Conservation (phyloP, 306 rosid genomes). For the Cucurbita ficifolia region DNA sequence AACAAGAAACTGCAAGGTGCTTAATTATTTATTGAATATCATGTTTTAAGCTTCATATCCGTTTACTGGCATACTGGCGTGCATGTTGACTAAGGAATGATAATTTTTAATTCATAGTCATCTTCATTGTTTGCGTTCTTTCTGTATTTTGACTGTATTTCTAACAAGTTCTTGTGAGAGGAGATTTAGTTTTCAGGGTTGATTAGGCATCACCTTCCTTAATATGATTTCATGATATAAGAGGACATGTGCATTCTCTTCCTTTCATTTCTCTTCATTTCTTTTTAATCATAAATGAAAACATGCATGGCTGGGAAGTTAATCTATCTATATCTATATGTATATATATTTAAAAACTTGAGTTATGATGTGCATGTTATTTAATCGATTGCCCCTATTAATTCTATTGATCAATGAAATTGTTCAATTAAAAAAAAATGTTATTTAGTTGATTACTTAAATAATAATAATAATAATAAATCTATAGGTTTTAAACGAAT, state of each 20-base stretch:
- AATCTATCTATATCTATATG: neutral
- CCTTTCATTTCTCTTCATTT: neutral
- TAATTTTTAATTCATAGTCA: neutral
- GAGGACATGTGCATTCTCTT: neutral
- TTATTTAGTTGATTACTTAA: neutral
- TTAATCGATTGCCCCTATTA: neutral
- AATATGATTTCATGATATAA: neutral
- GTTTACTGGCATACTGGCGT: neutral
- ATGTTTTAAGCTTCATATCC: neutral
- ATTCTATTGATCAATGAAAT: neutral
- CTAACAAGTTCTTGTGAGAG: neutral
- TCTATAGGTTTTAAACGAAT: neutral
- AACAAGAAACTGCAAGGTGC: conserved; percentile 70
- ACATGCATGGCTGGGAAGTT: neutral
- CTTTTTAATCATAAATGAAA: neutral
- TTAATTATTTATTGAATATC: conserved; percentile 6
- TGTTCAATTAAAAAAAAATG: neutral
- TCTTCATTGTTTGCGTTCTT: neutral
- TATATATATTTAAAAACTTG: too few relatives aligned
- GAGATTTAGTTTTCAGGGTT: neutral
- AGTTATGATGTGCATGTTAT: neutral
- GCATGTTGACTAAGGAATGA: neutral
- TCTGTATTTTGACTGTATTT: neutral
- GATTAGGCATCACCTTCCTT: neutral
- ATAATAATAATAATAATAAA: neutral